phyloP scores from a whole-genome alignment of 768 basidiomycete genomes.

The Trametes gibbosa region DNA sequence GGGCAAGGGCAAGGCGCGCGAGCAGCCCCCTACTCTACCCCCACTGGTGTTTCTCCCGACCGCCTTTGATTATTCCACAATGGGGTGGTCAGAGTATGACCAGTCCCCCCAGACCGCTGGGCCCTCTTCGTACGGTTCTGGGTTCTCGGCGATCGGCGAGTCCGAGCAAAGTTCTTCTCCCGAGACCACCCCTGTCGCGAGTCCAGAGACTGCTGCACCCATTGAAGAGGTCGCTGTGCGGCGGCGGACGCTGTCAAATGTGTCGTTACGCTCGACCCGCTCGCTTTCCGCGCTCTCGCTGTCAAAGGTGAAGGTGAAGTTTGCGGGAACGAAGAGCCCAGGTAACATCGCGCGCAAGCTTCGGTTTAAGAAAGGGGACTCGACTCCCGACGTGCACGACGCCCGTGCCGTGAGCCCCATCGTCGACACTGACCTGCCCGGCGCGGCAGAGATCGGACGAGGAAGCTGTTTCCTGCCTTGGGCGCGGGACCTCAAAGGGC shows the following conservation, averaged over 20 bases:
- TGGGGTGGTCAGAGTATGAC: conserved; percentile 26
- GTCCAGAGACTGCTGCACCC: conserved; percentile 7
- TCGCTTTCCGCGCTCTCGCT: conserved; percentile 46
- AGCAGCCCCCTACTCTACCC: conserved; percentile 58
- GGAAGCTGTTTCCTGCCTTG: conserved; percentile 43
- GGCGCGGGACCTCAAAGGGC: conserved; percentile 37
- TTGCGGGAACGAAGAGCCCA: conserved; percentile 42
- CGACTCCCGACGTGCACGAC: conserved; percentile 5
- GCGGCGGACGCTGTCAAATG: conserved; percentile 54
- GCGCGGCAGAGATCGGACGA: conserved; percentile 26
- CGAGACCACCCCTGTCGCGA: conserved; percentile 13
- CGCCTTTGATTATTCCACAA: conserved; percentile 40
- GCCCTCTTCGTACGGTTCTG: conserved; percentile 29
- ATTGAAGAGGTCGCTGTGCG: conserved; percentile 39
- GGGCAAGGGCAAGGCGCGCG: conserved; percentile 55
- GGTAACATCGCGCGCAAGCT: conserved; percentile 57
- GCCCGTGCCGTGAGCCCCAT: conserved; percentile 5
- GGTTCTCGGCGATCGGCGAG: conserved; percentile 19
- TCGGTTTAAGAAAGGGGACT: conserved; percentile 39
- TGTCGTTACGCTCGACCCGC: conserved; percentile 44
- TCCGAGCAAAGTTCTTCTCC: conserved; percentile 6
- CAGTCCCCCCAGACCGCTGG: conserved; percentile 27
- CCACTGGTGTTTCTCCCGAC: conserved; percentile 61
- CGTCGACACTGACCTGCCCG: conserved; percentile 6
- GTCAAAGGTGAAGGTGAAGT: conserved; percentile 46